These are phyloP conservation scores for Alternaria rosae DNA, from an alignment of 2,329 filamentous ascomycete species.

Conservation along the genomic window DNA sequence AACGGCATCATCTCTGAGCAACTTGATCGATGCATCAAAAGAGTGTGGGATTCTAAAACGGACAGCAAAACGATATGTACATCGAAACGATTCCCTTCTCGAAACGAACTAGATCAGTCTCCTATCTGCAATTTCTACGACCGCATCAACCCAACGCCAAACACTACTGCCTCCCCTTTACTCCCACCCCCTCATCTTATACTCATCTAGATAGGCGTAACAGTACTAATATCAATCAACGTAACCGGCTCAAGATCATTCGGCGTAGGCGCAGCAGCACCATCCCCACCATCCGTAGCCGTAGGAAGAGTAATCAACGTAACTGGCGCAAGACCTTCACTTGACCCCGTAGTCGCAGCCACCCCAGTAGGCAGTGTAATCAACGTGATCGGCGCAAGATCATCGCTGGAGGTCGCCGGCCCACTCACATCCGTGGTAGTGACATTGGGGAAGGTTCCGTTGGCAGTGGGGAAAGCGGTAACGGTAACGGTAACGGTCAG, in stretches of 20 bases:
- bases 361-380: not conserved
- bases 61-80: not conserved
- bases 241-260: conserved; percentile 11
- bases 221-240: conserved; percentile 4
- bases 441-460: not conserved
- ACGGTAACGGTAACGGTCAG: not conserved
- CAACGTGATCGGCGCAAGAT: conserved; percentile 1
- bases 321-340: not conserved
- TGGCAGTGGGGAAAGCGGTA: not conserved
- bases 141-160: not conserved
- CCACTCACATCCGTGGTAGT: not conserved
- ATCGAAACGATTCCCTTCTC: not conserved
- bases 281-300: not conserved
- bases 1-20: not conserved
- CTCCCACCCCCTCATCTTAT: not conserved
- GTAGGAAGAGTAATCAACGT: conserved; percentile 2
- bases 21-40: not conserved
- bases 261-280: not conserved
- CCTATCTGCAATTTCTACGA: not conserved
- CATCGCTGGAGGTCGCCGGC: not conserved
- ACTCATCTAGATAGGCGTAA: not conserved
- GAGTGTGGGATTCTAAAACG: not conserved
- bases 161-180: no score
- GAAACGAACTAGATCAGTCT: not conserved
- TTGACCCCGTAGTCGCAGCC: not conserved